Base-by-base conservation (phyloP, 768 basidiomycete species). In the Tremella mesenterica region DNA sequence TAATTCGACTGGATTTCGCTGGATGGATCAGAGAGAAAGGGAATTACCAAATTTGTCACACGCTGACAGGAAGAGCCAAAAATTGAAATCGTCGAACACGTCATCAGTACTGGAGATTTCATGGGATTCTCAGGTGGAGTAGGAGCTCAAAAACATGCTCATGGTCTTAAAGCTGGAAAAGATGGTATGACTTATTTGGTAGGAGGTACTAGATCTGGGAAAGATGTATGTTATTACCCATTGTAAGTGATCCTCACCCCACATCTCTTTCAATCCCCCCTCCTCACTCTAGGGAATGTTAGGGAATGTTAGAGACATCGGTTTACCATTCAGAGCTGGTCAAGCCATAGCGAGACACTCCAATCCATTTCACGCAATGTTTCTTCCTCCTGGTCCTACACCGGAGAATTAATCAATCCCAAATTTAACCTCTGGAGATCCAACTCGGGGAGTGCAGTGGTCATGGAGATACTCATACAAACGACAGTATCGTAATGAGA, bases 111-210 rank as follows among this genome's bases (percentile, higher is more conserved):
- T 12, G 52, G 52, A 27, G 52, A 53, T 34, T 53, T 53, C 21
- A 48, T 53, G n/a, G 52, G 52, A 4, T 53, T 53, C 52, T 45
- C 46, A 27, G 52, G 27, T 30, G 52, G 52, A 13, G 18, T 30
- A 21, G 12, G 13, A 13, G 44, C 52, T 18, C 23, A 27, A 8
- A 5, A 27, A 16, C 48, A 34, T 21, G 52, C 44, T 3, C 52
- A 53, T 47, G 44, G 44, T 9, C n/a, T 53, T 9, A 53, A 34
- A 27, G 45, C 36, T 2, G 44, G 44, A 3, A 13, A 3, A 14
- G 44, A 53, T 20, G 52, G 52, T 9, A n/a, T 53, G 23, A 45
- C 46, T 20, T 53, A 53, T 48, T 13, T 53, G 7, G 25, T 23
- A 18, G 52, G 52, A 13, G 52, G 52, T 5, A 41, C n/a, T 23